A percentile compares a stretch with the other conserved stretches of the same genome.
phyloP scores from a whole-genome alignment of 495 filamentous ascomycete genomes.

The Astrocystis sublimbata region DNA sequence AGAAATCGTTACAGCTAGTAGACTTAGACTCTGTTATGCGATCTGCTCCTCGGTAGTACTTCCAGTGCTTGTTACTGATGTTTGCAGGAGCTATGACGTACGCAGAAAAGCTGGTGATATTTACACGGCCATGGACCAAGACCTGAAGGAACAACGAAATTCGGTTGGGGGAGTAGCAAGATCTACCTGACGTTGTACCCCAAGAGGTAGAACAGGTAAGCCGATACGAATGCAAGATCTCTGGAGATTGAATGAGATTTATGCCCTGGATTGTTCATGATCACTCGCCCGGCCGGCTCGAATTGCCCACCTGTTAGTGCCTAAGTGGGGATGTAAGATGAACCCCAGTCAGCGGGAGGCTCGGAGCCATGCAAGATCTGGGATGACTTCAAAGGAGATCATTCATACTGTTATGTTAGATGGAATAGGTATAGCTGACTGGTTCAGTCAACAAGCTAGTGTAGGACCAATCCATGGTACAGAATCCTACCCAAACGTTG shows the following conservation, averaged over 20 bases:
- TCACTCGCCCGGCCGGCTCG: conserved; percentile 11
- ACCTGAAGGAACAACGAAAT: background rate
- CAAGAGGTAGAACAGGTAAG: conserved; percentile 4
- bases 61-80: background rate
- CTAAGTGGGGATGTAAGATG: conserved; percentile 13
- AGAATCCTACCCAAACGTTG: conserved; percentile 7
- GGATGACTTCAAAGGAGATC: conserved; percentile 4
- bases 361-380: conserved; percentile 22
- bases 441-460: background rate
- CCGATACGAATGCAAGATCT: conserved; percentile 14
- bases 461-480: conserved; percentile 2
- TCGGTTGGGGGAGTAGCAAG: background rate
- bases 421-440: background rate
- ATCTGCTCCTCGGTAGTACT: background rate
- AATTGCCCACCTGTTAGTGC: conserved; percentile 10
- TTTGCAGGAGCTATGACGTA: background rate
- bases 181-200: background rate
- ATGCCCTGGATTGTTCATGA: background rate
- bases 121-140: background rate
- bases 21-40: background rate
- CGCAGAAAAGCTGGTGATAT: background rate
- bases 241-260: conserved; percentile 10
- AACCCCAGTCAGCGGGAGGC: conserved; percentile 19
- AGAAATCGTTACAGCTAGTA: background rate
- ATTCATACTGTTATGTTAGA: background rate